Percentiles rank a stretch among this genome's conserved stretches.
Conservation (phyloP, 441 rosid genomes). For the Erodium moschatum region DNA sequence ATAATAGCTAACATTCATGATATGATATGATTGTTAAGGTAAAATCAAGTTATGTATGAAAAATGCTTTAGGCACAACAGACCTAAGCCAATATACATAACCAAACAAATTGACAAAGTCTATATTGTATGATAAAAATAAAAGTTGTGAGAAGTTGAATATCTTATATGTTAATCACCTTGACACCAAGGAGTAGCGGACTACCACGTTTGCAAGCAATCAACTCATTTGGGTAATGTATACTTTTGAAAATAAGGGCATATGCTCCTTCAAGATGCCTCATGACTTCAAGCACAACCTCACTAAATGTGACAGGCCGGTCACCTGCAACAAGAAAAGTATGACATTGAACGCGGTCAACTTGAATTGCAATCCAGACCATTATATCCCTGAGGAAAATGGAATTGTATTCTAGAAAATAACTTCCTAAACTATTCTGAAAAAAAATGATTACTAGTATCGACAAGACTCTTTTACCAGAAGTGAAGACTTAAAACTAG, state of each 20-base stretch:
- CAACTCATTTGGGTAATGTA: conserved; percentile 87
- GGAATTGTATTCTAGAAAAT: conserved; percentile 3
- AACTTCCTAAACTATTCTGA: background rate
- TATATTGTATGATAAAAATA: background rate
- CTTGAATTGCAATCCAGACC: background rate
- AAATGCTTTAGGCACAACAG: background rate
- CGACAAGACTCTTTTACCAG: background rate
- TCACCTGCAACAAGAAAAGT: conserved; percentile 43
- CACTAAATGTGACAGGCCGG: conserved; percentile 62
- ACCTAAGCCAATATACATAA: background rate
- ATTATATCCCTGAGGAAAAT: background rate
- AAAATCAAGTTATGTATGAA: background rate
- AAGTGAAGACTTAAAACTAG: background rate
- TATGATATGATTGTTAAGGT: conserved; percentile 1
- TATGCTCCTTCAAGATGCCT: conserved; percentile 98
- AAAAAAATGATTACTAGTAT: background rate
- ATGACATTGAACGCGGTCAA: conserved; percentile 5
- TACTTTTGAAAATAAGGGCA: conserved; percentile 91
- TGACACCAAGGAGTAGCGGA: conserved; percentile 87
- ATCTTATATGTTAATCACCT: conserved; percentile 43
- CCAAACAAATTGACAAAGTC: too few relatives aligned
- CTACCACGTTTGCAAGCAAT: conserved; percentile 97
- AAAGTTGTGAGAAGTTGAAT: conserved; percentile 11
- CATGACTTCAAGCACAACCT: conserved; percentile 93
- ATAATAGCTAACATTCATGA: background rate